Evolutionary conservation across 306 rosid species (phyloP).

Genomic region (Dalbergia oliveri): DNA sequence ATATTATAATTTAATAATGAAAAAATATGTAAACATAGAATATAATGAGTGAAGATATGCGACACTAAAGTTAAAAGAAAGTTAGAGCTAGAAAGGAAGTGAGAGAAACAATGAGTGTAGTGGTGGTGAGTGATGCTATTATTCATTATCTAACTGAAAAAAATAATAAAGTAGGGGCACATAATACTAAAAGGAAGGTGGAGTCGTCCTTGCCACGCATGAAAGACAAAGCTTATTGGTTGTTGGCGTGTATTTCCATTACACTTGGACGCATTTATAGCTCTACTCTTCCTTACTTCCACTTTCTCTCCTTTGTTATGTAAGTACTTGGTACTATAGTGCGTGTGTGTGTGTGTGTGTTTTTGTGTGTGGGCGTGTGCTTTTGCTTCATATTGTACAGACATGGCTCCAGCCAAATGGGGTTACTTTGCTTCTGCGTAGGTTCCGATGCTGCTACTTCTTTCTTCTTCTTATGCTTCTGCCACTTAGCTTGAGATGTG

Average conservation of each 20-base stretch:
- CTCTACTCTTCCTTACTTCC: background rate
- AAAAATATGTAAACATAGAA: background rate
- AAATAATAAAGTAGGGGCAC: background rate
- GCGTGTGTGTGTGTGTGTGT: background rate
- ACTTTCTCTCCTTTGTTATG: background rate
- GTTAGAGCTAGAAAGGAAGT: background rate
- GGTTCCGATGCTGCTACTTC: constrained; percentile 41
- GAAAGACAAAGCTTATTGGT: constrained; percentile 49
- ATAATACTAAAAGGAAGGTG: constrained; percentile 42
- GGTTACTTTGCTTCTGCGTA: constrained; percentile 50
- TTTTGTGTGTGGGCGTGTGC: background rate
- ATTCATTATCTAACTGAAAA: constrained; percentile 33
- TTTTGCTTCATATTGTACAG: constrained; percentile 54
- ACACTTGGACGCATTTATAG: constrained; percentile 42
- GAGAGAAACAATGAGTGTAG: background rate
- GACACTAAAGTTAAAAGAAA: background rate
- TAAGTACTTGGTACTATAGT: no score
- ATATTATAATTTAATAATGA: background rate
- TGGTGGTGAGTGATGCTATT: constrained; percentile 29
- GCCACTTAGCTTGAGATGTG: constrained; percentile 44
- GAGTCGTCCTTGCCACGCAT: constrained; percentile 44
- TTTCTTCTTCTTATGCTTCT: constrained; percentile 12
- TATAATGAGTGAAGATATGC: background rate
- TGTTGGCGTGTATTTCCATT: constrained; percentile 45
- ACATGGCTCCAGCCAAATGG: constrained; percentile 75